Conservation (phyloP, 805 yeast genomes). For the Lachancea dasiensis region DNA sequence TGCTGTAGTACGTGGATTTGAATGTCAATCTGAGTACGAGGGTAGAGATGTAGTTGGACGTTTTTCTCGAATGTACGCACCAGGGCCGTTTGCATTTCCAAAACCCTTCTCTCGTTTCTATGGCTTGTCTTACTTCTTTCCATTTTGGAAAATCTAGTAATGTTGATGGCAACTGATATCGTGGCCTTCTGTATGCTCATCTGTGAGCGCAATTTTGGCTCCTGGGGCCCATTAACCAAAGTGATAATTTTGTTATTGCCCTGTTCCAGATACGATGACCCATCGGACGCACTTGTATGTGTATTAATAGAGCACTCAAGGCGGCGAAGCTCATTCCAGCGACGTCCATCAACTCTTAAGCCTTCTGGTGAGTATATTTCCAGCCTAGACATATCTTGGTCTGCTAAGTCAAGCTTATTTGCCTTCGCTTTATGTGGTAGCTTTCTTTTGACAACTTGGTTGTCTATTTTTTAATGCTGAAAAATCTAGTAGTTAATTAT, state of each 20-base stretch:
- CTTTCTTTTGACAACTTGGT: not conserved
- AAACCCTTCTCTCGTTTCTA: constrained; percentile 62
- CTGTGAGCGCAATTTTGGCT: constrained; percentile 57
- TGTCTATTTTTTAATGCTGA: too few species aligned
- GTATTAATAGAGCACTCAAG: constrained; percentile 80
- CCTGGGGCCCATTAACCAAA: constrained; percentile 84
- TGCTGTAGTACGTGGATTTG: constrained; percentile 73
- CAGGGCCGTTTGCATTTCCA: constrained; percentile 60
- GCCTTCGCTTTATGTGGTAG: too few species aligned
- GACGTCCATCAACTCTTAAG: constrained; percentile 83
- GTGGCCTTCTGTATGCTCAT: constrained; percentile 46
- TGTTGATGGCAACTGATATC: constrained; percentile 56
- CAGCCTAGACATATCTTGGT: constrained; percentile 47
- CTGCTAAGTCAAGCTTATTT: too few species aligned
- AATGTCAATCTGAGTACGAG: constrained; percentile 76
- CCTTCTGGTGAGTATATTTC: constrained; percentile 97
- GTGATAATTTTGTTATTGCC: constrained; percentile 89
- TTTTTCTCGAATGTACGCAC: constrained; percentile 70
- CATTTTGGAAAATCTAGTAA: constrained; percentile 76
- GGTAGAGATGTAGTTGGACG: constrained; percentile 65
- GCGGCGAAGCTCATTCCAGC: constrained; percentile 88
- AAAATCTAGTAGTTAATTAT: too few species aligned
- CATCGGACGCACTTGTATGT: constrained; percentile 83
- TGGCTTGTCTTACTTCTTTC: constrained; percentile 62
- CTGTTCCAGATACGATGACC: constrained; percentile 86